Percentiles rank a stretch among this genome's conserved stretches.
phyloP scores from a whole-genome alignment of 805 yeast genomes.

The Ogataea methanolica region DNA sequence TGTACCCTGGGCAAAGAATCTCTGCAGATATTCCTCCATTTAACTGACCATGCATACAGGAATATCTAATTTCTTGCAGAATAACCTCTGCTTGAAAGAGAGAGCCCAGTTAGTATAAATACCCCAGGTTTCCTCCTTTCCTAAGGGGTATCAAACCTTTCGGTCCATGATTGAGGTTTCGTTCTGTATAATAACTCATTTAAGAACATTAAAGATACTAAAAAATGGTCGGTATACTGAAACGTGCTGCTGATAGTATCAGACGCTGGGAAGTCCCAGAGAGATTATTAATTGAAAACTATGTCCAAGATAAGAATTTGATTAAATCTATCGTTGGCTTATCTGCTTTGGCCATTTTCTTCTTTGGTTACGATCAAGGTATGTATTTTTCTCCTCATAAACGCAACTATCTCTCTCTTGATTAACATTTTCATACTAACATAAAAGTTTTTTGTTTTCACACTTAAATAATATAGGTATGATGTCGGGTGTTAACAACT shows the following conservation, averaged over 20 bases:
- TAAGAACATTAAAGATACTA: not conserved
- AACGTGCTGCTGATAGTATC: not conserved
- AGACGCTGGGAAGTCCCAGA: constrained; percentile 3
- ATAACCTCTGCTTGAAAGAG: no score
- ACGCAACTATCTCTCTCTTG: no score
- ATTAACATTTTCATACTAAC: no score
- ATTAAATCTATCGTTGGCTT: constrained; percentile 5
- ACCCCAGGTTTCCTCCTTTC: no score
- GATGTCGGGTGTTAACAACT: constrained; percentile 37
- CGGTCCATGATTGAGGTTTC: not conserved
- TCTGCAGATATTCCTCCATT: no score
- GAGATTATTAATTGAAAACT: constrained; percentile 2
- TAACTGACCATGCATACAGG: no score
- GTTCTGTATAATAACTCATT: not conserved
- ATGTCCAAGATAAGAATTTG: constrained; percentile 1
- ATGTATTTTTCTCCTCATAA: no score
- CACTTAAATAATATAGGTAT: constrained; percentile 13
- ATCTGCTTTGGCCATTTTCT: constrained; percentile 6
- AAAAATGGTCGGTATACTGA: not conserved
- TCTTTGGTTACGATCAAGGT: constrained; percentile 42
- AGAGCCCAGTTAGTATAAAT: no score
- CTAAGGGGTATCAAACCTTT: no score
- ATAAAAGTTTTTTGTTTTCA: no score
- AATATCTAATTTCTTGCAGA: no score
- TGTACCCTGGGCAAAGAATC: no score